Base-by-base conservation (phyloP, 2,329 filamentous ascomycete species). In the Mollisia scopiformis region DNA sequence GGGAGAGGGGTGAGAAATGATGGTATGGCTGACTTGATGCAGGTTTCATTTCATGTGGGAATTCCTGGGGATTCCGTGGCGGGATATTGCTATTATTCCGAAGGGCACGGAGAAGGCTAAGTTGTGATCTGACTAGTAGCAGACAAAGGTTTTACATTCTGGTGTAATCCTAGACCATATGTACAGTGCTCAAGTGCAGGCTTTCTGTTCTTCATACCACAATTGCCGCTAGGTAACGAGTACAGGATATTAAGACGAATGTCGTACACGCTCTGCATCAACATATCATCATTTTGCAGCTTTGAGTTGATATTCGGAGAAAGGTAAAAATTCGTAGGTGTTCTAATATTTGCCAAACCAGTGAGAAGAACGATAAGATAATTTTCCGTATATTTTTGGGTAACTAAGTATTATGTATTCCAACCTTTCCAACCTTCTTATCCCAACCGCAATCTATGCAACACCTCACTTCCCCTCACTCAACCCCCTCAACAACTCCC, bases 41-140 rank as follows among this genome's bases (percentile, higher is more conserved):
- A 87, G 88, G 59, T 91, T 88, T 73, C 83, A 87, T 66, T 89
- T 84, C 68, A 82, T 93, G 67, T 93, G 88, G 76, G 78, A 83
- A 60, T 89, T 85, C 71, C 73, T 93, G 47, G 87, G 79, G 0
- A 67, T 92, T 50, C 84, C 84, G 4, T 87, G 81, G 72, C 80
- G 79, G 62, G 83, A 87, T 59, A 69, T 89, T 23, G 76, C 77
- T 62, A 69, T 86, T 39, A 58, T 78, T 30, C 71, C 74, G 19
- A 63, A 62, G 58, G 43, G 27, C 5, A 46, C 31, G 7, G 41
- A 16, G 31, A 70, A 68, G 47, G 37, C 64, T 4, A 69, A 64
- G 56, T 52, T 69, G 37, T 69, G 51, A n/a, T n/a, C n/a, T n/a
- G n/a, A n/a, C n/a, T n/a, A n/a, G n/a, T n/a, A n/a, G n/a, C n/a